Conservation (phyloP, 805 yeast genomes). For the Schwanniomyces occidentalis region DNA sequence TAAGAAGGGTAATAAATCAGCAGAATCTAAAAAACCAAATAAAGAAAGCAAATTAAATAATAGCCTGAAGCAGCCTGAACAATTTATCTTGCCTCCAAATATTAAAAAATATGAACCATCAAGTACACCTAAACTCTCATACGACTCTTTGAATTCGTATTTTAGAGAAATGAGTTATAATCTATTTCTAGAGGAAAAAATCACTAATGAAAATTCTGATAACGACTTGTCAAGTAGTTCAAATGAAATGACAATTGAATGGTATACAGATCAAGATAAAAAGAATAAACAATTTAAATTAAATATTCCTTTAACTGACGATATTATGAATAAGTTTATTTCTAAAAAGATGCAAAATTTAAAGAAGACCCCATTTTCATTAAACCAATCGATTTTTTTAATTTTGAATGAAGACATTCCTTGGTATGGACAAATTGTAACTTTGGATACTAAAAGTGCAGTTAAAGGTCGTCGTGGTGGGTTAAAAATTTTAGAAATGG, state of each 20-base stretch:
- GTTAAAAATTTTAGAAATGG: slow-evolving; percentile 37
- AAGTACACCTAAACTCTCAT: slow-evolving; percentile 43
- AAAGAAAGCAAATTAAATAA: neutral
- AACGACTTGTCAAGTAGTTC: slow-evolving; percentile 38
- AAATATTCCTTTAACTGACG: slow-evolving; percentile 45
- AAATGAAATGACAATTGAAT: slow-evolving; percentile 50
- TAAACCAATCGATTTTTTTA: slow-evolving; percentile 59
- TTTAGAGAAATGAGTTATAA: slow-evolving; percentile 61
- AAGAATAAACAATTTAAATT: slow-evolving; percentile 42
- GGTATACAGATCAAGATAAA: slow-evolving; percentile 49
- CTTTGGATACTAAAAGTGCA: slow-evolving; percentile 28
- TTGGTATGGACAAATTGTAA: slow-evolving; percentile 62
- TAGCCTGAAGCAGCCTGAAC: neutral
- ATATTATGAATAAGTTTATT: slow-evolving; percentile 49
- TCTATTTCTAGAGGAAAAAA: slow-evolving; percentile 60
- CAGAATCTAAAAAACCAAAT: neutral
- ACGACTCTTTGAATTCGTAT: slow-evolving; percentile 52
- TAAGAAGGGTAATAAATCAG: neutral
- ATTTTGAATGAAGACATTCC: slow-evolving; percentile 49
- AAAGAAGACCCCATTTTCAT: slow-evolving; percentile 59
- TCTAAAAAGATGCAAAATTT: slow-evolving; percentile 51
- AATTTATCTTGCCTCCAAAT: slow-evolving; percentile 22
- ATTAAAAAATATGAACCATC: slow-evolving; percentile 34
- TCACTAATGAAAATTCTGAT: slow-evolving; percentile 34
- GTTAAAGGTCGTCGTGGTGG: slow-evolving; percentile 21